phyloP scores from a whole-genome alignment of 352 stramenopile genomes.

The Phytophthora pluvialis region DNA sequence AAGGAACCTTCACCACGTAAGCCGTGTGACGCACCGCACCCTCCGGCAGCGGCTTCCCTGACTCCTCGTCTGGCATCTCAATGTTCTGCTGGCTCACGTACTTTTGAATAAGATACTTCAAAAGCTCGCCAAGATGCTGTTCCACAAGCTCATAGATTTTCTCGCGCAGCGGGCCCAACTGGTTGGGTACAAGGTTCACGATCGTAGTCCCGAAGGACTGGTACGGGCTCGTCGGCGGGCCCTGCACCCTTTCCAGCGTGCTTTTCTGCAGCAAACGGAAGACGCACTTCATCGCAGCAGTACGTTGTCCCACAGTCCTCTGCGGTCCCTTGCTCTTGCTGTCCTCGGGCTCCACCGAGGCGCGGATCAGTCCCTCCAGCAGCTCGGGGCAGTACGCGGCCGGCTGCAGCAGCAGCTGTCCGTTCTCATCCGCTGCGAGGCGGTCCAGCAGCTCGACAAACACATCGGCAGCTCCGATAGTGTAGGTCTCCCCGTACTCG shows the following conservation, averaged over 20 bases:
- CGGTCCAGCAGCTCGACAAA: slow-evolving; percentile 90
- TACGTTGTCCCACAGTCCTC: slow-evolving; percentile 68
- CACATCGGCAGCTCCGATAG: slow-evolving; percentile 84
- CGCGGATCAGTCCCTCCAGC: slow-evolving; percentile 79
- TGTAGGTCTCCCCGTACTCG: slow-evolving; percentile 70
- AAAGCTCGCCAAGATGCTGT: slow-evolving; percentile 68
- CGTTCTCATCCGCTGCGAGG: slow-evolving; percentile 89
- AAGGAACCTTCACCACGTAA: slow-evolving; percentile 89
- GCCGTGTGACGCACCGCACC: slow-evolving; percentile 82
- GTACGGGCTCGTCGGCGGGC: slow-evolving; percentile 82
- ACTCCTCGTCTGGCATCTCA: slow-evolving; percentile 65
- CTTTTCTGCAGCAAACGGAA: slow-evolving; percentile 81
- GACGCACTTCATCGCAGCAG: slow-evolving; percentile 86
- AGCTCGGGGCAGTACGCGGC: slow-evolving; percentile 85
- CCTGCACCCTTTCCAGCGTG: slow-evolving; percentile 75
- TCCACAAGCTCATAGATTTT: slow-evolving; percentile 78
- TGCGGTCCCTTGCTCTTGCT: slow-evolving; percentile 29
- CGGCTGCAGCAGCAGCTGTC: slow-evolving; percentile 87
- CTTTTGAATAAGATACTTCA: slow-evolving; percentile 76
- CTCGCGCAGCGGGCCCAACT: slow-evolving; percentile 69
- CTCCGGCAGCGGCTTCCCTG: slow-evolving; percentile 60
- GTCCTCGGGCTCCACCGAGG: slow-evolving; percentile 51
- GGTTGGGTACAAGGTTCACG: slow-evolving; percentile 86
- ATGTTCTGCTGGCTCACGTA: slow-evolving; percentile 87
- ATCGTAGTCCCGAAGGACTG: slow-evolving; percentile 86